phyloP scores from a whole-genome alignment of 495 filamentous ascomycete genomes.

The Sabuloglossum arenarium region DNA sequence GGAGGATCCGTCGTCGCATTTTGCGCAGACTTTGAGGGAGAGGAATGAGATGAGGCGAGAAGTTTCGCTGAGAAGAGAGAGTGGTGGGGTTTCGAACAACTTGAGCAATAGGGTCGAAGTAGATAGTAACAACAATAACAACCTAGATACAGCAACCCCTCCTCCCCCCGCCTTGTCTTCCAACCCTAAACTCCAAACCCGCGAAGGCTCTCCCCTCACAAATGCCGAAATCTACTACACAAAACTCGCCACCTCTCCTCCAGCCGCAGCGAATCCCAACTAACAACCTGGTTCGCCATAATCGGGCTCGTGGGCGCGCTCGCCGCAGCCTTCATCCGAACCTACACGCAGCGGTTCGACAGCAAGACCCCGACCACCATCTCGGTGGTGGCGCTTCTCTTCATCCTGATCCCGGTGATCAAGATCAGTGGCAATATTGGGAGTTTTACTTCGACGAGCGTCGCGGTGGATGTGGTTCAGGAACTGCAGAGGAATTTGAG shows the following conservation, averaged over 20 bases:
- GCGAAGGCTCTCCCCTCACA: background rate
- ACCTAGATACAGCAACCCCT: too few species aligned
- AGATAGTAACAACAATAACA: too few species aligned
- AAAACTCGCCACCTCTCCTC: background rate
- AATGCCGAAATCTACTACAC: background rate
- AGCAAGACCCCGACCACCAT: conserved; percentile 11
- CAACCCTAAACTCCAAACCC: too few species aligned
- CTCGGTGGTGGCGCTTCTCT: conserved; percentile 8
- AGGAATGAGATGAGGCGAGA: background rate
- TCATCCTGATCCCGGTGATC: conserved; percentile 8
- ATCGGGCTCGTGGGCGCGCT: conserved; percentile 6
- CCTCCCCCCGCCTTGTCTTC: too few species aligned
- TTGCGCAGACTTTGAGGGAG: background rate
- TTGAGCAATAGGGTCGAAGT: background rate
- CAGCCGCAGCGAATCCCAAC: background rate
- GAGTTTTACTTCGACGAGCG: conserved; percentile 8
- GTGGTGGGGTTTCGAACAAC: too few species aligned
- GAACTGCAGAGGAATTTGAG: conserved; percentile 1
- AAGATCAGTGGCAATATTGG: conserved; percentile 10
- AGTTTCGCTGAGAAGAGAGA: too few species aligned
- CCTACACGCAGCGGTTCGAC: conserved; percentile 5
- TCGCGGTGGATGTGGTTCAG: conserved; percentile 8
- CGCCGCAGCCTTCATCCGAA: conserved; percentile 9
- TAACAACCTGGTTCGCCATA: conserved; percentile 8
- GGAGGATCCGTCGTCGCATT: background rate